Evolutionary conservation across 1,139 yeast species (phyloP).

Genomic region (Hansenula anomala): DNA sequence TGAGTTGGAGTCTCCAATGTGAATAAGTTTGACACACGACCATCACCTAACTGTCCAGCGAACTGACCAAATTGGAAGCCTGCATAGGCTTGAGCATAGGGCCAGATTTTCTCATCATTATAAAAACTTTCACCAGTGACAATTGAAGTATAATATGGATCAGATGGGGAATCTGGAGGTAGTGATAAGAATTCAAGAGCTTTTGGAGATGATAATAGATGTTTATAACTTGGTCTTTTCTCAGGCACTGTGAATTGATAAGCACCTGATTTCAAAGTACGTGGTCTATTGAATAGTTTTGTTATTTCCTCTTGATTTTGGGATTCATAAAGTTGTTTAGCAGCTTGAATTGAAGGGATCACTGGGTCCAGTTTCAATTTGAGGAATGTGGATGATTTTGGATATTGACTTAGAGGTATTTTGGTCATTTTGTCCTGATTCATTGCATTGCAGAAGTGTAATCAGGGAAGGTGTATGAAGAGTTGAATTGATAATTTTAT

Average conservation of each 20-base stretch:
- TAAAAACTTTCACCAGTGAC: constrained; percentile 57
- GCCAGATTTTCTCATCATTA: constrained; percentile 46
- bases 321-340: constrained; percentile 32
- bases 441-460: neutral
- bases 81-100: constrained; percentile 89
- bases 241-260: constrained; percentile 72
- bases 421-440: constrained; percentile 1
- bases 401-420: constrained; percentile 22
- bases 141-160: constrained; percentile 45
- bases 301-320: constrained; percentile 14
- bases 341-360: constrained; percentile 47
- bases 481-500: too few relatives aligned
- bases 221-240: constrained; percentile 45
- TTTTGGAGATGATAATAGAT: constrained; percentile 52
- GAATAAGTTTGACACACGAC: constrained; percentile 80
- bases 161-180: constrained; percentile 24
- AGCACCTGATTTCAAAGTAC: constrained; percentile 60
- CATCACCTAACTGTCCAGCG: constrained; percentile 98
- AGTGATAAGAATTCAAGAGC: constrained; percentile 64
- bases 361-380: constrained; percentile 54
- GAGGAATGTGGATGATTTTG: constrained; percentile 48
- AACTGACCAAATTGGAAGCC: constrained; percentile 96
- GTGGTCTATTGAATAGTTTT: constrained; percentile 43
- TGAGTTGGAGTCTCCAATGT: constrained; percentile 42
- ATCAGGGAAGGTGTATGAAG: too few relatives aligned